Evolutionary conservation across 768 basidiomycete species (phyloP).

Genomic region (Lyophyllum semitale): DNA sequence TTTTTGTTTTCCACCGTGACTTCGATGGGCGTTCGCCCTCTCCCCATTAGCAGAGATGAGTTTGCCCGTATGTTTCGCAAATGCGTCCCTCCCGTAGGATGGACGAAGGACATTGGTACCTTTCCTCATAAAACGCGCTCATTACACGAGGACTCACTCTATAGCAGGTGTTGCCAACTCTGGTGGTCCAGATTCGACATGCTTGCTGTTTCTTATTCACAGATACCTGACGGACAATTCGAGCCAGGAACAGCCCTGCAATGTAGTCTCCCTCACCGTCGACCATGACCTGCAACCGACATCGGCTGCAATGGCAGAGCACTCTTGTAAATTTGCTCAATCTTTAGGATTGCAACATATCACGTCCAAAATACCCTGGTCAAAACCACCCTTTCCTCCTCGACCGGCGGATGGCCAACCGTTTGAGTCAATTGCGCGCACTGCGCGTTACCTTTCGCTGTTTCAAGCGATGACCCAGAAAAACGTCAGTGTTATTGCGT

Average conservation of each 20-base stretch:
- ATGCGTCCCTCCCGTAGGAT: constrained; percentile 51
- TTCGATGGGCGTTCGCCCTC: constrained; percentile 9
- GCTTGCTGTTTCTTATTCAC: constrained; percentile 69
- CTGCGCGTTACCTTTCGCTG: constrained; percentile 56
- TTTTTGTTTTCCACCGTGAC: background rate
- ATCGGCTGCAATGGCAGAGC: constrained; percentile 56
- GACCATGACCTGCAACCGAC: constrained; percentile 69
- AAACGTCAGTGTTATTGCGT: constrained; percentile 48
- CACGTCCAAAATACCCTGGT: constrained; percentile 59
- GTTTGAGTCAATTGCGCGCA: constrained; percentile 60
- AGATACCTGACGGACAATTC: constrained; percentile 35
- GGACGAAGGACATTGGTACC: constrained; percentile 50
- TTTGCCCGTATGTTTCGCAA: constrained; percentile 48
- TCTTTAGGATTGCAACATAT: constrained; percentile 48
- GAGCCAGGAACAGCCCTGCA: constrained; percentile 14
- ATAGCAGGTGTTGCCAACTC: constrained; percentile 72
- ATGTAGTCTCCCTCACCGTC: constrained; percentile 61
- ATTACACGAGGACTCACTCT: background rate
- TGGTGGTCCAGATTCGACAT: constrained; percentile 82
- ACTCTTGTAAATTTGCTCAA: constrained; percentile 44
- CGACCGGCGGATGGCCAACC: constrained; percentile 38
- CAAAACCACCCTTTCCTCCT: constrained; percentile 47
- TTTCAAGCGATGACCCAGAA: constrained; percentile 36
- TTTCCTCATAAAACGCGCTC: background rate
- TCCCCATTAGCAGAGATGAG: constrained; percentile 48